Conservation (phyloP, 257 asterid species). For the Jasminum sambac region DNA sequence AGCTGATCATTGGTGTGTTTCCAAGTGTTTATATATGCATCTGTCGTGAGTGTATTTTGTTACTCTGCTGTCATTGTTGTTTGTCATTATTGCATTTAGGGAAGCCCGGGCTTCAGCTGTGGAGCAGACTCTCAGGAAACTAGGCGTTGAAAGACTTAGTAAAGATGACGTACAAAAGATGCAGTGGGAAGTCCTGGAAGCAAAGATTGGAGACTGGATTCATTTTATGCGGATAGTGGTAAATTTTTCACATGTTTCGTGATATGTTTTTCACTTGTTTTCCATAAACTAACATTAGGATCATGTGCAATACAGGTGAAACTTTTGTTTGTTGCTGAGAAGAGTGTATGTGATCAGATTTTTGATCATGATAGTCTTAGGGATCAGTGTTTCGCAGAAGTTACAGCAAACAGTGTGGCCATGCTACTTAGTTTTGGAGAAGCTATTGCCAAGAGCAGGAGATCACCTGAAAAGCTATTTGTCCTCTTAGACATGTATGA, state of each 20-base stretch:
- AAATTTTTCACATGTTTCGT: slow-evolving; percentile 24
- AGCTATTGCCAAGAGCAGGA: slow-evolving; percentile 89
- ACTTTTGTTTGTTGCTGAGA: slow-evolving; percentile 81
- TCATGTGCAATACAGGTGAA: slow-evolving; percentile 55
- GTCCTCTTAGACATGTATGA: slow-evolving; percentile 96
- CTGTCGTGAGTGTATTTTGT: background rate
- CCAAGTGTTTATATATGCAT: background rate
- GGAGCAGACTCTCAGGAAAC: slow-evolving; percentile 82
- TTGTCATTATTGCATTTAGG: slow-evolving; percentile 40
- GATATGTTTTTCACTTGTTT: slow-evolving; percentile 4
- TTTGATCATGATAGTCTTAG: slow-evolving; percentile 60
- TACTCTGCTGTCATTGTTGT: slow-evolving; percentile 19
- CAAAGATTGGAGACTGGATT: slow-evolving; percentile 91
- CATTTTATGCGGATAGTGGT: slow-evolving; percentile 82
- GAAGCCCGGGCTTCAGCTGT: slow-evolving; percentile 70
- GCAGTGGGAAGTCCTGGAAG: slow-evolving; percentile 96
- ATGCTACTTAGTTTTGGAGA: slow-evolving; percentile 86
- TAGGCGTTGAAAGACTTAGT: slow-evolving; percentile 85
- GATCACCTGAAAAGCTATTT: slow-evolving; percentile 91
- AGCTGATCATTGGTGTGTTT: background rate
- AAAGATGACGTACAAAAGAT: slow-evolving; percentile 97
- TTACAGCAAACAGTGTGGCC: slow-evolving; percentile 61
- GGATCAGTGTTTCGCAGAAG: slow-evolving; percentile 87
- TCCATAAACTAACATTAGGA: slow-evolving; percentile 13
- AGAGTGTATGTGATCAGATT: slow-evolving; percentile 72